These are phyloP conservation scores for Teunomyces barrocoloradensis DNA, from an alignment of 805 yeast species.

Conservation along the genomic window DNA sequence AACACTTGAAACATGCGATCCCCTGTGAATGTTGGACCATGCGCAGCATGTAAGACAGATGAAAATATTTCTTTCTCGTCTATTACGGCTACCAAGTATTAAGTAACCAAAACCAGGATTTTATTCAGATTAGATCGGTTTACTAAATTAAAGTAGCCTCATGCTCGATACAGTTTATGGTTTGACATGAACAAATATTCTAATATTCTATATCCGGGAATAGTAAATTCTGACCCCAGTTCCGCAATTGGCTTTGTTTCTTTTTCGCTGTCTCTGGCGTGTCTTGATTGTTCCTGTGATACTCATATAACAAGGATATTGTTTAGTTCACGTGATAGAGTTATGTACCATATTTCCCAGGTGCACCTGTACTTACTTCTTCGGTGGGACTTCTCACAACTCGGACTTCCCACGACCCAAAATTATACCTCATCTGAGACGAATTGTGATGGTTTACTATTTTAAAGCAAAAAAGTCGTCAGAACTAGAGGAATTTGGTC, in stretches of 20 bases:
- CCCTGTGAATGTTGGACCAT: neutral
- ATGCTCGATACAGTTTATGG: too few species aligned
- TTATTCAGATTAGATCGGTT: too few species aligned
- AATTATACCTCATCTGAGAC: neutral
- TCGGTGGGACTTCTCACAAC: neutral
- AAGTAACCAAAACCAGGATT: neutral
- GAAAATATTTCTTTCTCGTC: neutral
- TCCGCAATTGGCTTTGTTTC: too few species aligned
- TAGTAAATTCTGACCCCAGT: too few species aligned
- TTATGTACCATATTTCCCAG: too few species aligned
- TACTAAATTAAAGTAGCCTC: neutral
- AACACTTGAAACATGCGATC: neutral
- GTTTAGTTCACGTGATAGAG: neutral
- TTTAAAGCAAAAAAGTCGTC: conserved; percentile 19
- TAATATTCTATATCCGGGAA: too few species aligned
- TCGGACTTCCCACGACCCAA: neutral
- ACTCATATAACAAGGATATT: too few species aligned
- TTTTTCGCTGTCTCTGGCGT: too few species aligned
- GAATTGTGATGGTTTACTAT: conserved; percentile 28
- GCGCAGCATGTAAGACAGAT: neutral
- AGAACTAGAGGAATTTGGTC: conserved; percentile 16
- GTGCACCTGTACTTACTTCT: neutral
- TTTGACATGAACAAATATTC: too few species aligned
- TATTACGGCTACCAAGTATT: neutral
- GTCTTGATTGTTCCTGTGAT: too few species aligned